Percentiles rank a stretch among this genome's conserved stretches.
These are phyloP conservation scores for Suillus occidentalis DNA, from an alignment of 768 basidiomycete species.

Conservation along the genomic window DNA sequence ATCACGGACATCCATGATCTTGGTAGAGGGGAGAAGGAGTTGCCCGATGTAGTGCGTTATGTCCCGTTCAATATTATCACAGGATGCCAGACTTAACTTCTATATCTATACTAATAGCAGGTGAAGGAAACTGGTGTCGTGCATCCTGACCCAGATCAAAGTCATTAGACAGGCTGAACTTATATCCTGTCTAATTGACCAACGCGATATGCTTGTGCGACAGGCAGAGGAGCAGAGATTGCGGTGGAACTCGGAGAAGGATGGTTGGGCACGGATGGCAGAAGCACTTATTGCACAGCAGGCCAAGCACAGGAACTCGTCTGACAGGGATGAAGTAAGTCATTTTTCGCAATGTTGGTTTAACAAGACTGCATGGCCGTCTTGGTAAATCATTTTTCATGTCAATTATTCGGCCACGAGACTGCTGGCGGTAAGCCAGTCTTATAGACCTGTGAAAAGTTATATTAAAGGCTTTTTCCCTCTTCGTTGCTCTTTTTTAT, in stretches of 20 bases:
- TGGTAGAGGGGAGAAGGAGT: slow-evolving; percentile 48
- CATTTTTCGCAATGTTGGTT: slow-evolving; percentile 1
- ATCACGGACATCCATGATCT: slow-evolving; percentile 43
- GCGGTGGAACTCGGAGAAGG: slow-evolving; percentile 62
- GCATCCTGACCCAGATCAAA: slow-evolving; percentile 45
- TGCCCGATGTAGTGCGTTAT: slow-evolving; percentile 56
- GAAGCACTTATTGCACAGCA: slow-evolving; percentile 61
- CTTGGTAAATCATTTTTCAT: not conserved
- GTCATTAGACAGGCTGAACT: slow-evolving; percentile 61
- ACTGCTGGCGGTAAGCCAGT: not conserved
- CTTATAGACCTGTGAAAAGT: not conserved
- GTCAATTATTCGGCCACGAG: too few species aligned
- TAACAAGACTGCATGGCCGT: not conserved
- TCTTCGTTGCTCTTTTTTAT: not conserved
- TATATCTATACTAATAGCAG: slow-evolving; percentile 35
- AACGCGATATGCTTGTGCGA: slow-evolving; percentile 56
- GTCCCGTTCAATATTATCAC: slow-evolving; percentile 13
- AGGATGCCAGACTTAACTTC: slow-evolving; percentile 2
- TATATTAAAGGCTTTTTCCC: not conserved
- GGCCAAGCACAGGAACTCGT: slow-evolving; percentile 38
- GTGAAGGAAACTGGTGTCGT: slow-evolving; percentile 44
- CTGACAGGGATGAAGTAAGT: slow-evolving; percentile 46
- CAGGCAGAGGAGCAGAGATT: slow-evolving; percentile 58
- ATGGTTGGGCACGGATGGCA: slow-evolving; percentile 63
- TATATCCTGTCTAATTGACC: slow-evolving; percentile 54